A percentile compares a stretch with the other conserved stretches of the same genome.
Conservation (phyloP, 331 rosid species). For the Spiraea crenata region DNA sequence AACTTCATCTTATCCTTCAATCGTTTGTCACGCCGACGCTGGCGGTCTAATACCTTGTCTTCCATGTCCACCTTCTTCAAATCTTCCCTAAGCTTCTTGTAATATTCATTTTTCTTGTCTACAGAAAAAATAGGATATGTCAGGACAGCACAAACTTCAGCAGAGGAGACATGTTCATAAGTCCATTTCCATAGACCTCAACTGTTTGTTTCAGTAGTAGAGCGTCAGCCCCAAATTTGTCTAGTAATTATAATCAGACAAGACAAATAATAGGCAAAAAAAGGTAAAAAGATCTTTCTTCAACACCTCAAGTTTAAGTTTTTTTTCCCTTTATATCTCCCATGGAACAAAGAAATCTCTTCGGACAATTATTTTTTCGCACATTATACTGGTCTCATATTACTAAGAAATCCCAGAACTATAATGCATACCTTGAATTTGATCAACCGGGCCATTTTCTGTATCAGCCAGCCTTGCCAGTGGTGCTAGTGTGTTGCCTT, state of each 20-base stretch:
- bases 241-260: too few species aligned
- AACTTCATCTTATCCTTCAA: constrained; percentile 64
- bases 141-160: not conserved
- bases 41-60: constrained; percentile 58
- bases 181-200: not conserved
- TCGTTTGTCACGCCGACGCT: constrained; percentile 65
- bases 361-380: not conserved
- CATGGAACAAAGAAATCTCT: too few species aligned
- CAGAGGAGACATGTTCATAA: not conserved
- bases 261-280: too few species aligned
- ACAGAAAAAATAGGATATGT: constrained; percentile 16
- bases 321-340: too few species aligned
- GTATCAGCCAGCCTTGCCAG: too few species aligned
- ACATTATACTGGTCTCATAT: not conserved
- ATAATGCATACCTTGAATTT: too few species aligned
- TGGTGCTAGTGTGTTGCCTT: too few species aligned
- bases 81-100: constrained; percentile 68
- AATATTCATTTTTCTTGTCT: constrained; percentile 28
- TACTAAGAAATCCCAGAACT: too few species aligned
- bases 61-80: constrained; percentile 72
- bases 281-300: too few species aligned
- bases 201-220: not conserved
- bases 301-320: too few species aligned
- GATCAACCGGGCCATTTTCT: too few species aligned
- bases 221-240: too few species aligned